Conservation (phyloP, 2,329 filamentous ascomycete genomes). For the Apiospora hydei region DNA sequence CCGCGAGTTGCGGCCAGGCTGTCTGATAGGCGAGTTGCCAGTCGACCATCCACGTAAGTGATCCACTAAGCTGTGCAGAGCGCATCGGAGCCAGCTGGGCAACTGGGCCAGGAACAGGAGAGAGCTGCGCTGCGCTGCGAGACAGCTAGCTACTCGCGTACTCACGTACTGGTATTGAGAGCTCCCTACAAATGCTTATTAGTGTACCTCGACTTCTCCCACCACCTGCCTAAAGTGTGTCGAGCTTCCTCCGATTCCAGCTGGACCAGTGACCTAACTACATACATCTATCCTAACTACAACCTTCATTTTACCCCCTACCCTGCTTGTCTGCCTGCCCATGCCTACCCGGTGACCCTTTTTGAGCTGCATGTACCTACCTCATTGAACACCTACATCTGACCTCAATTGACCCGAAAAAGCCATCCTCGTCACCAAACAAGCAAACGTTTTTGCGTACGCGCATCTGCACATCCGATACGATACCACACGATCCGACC, state of each 20-base stretch:
- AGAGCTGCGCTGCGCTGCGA: background rate
- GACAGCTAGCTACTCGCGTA: background rate
- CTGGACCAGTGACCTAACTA: background rate
- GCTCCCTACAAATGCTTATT: background rate
- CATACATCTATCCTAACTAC: background rate
- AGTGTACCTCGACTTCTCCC: background rate
- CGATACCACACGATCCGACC: conserved; percentile 20
- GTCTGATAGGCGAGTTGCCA: background rate
- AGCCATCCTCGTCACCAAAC: conserved; percentile 2
- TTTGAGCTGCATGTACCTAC: conserved; percentile 14
- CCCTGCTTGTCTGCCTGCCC: background rate
- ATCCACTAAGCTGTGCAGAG: conserved; percentile 2
- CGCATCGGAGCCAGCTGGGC: conserved; percentile 1
- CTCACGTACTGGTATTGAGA: too few species aligned
- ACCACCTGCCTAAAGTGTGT: conserved; percentile 16
- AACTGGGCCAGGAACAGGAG: conserved; percentile 7
- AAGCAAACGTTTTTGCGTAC: conserved; percentile 16
- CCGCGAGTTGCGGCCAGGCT: conserved; percentile 4
- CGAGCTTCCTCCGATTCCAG: conserved; percentile 13
- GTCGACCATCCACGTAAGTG: conserved; percentile 14
- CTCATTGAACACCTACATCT: background rate
- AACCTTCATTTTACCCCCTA: background rate
- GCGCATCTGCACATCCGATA: conserved; percentile 17
- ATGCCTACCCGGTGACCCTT: conserved; percentile 14
- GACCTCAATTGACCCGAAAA: conserved; percentile 12